Conservation (phyloP, 331 rosid species). For the Dryas integrifolia region DNA sequence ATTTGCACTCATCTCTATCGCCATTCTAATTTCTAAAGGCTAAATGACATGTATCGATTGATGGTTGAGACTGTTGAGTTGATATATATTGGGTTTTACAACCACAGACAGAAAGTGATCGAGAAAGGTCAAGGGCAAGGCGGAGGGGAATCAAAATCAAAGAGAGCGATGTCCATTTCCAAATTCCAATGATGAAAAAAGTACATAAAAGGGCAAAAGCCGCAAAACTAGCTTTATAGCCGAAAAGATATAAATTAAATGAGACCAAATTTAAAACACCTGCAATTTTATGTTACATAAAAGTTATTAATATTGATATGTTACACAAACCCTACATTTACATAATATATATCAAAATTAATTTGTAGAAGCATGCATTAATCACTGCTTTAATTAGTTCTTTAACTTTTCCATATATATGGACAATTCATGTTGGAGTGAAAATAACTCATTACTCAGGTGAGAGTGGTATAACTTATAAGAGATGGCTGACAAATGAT, state of each 20-base stretch:
- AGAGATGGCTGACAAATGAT: constrained; percentile 11
- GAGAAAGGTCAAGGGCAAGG: not conserved
- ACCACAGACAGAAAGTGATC: constrained; percentile 10
- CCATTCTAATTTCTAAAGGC: not conserved
- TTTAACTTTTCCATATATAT: too few species aligned
- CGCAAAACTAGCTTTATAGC: not conserved
- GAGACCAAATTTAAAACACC: too few species aligned
- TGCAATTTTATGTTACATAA: too few species aligned
- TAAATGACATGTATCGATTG: not conserved
- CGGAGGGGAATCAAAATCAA: not conserved
- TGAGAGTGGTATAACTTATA: not conserved
- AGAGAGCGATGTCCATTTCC: constrained; percentile 13
- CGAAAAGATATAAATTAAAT: too few species aligned
- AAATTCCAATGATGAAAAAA: not conserved
- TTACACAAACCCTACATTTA: too few species aligned
- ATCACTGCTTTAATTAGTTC: too few species aligned
- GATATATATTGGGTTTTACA: not conserved
- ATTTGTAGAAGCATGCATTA: too few species aligned
- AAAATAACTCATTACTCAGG: too few species aligned
- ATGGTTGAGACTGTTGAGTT: not conserved
- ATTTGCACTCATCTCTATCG: not conserved
- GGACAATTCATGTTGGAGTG: too few species aligned
- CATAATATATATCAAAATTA: too few species aligned
- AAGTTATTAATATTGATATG: too few species aligned
- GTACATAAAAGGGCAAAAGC: not conserved